Evolutionary conservation across 2,329 filamentous ascomycete genomes (phyloP).

Genomic region (Cyphellophora europaea): DNA sequence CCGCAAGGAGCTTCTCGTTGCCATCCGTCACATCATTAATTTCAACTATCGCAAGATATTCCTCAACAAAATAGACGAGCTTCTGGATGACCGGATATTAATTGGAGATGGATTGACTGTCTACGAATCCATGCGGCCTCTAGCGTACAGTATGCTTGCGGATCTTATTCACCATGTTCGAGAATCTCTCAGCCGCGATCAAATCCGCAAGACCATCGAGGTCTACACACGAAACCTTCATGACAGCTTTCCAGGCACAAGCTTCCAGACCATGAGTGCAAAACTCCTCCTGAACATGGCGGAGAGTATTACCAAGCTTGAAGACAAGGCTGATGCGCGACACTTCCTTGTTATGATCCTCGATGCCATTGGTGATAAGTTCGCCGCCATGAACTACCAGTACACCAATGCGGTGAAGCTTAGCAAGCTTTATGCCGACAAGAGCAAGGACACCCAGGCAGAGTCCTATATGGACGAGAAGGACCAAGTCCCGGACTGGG

Average conservation of each 20-base stretch:
- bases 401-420: constrained; percentile 92
- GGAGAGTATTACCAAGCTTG: constrained; percentile 89
- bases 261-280: constrained; percentile 98
- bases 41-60: constrained; percentile 98
- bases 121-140: constrained; percentile 87
- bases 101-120: constrained; percentile 95
- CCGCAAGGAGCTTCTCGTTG: constrained; percentile 88
- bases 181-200: constrained; percentile 75
- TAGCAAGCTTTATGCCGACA: constrained; percentile 65
- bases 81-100: constrained; percentile 85
- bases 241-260: constrained; percentile 92
- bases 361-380: constrained; percentile 96
- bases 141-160: constrained; percentile 97
- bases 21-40: constrained; percentile 97
- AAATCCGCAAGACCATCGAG: constrained; percentile 91
- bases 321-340: constrained; percentile 85
- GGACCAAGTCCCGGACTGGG: constrained; percentile 79
- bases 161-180: constrained; percentile 96
- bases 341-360: constrained; percentile 96
- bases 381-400: constrained; percentile 94
- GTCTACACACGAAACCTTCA: constrained; percentile 96
- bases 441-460: constrained; percentile 50
- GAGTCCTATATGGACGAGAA: constrained; percentile 82
- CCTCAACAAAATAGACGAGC: constrained; percentile 83
- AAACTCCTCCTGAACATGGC: constrained; percentile 97